These are phyloP conservation scores for Elsinoe australis DNA, from an alignment of 2,329 filamentous ascomycete genomes.

Conservation along the genomic window DNA sequence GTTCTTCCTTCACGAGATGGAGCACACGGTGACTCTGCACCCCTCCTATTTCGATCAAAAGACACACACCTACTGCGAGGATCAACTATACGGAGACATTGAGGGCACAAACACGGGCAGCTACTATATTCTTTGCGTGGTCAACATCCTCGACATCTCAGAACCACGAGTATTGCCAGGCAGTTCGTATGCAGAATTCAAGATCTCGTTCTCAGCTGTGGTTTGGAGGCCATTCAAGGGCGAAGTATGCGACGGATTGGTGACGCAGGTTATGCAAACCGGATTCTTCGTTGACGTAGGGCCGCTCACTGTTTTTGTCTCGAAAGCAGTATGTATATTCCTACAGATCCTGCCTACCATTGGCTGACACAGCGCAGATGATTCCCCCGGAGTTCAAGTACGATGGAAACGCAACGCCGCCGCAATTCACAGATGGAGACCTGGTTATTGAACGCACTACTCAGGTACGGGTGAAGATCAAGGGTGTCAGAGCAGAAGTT, in stretches of 20 bases:
- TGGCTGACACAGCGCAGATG: constrained; percentile 48
- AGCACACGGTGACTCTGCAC: constrained; percentile 88
- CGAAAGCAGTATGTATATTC: constrained; percentile 60
- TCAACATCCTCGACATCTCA: constrained; percentile 92
- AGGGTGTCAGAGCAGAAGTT: constrained; percentile 87
- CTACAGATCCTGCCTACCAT: constrained; percentile 12
- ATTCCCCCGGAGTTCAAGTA: constrained; percentile 90
- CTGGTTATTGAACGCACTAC: constrained; percentile 90
- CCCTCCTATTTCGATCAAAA: constrained; percentile 94
- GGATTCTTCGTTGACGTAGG: constrained; percentile 85
- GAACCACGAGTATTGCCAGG: constrained; percentile 80
- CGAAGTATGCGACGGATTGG: constrained; percentile 94
- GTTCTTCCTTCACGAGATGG: constrained; percentile 98
- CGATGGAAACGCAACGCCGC: constrained; percentile 92
- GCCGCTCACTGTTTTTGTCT: constrained; percentile 70
- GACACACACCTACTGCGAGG: constrained; percentile 84
- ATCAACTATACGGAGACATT: constrained; percentile 82
- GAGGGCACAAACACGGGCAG: constrained; percentile 92
- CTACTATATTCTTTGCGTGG: constrained; percentile 96
- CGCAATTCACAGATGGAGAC: constrained; percentile 92
- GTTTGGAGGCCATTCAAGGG: constrained; percentile 98
- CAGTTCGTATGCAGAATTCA: constrained; percentile 88
- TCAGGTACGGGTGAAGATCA: constrained; percentile 87
- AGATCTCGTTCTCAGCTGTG: constrained; percentile 87
- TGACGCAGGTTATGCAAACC: constrained; percentile 81